A percentile compares a stretch with the other conserved stretches of the same genome.
Evolutionary conservation across 352 stramenopile species (phyloP).

Genomic region (Phytophthora constricta): DNA sequence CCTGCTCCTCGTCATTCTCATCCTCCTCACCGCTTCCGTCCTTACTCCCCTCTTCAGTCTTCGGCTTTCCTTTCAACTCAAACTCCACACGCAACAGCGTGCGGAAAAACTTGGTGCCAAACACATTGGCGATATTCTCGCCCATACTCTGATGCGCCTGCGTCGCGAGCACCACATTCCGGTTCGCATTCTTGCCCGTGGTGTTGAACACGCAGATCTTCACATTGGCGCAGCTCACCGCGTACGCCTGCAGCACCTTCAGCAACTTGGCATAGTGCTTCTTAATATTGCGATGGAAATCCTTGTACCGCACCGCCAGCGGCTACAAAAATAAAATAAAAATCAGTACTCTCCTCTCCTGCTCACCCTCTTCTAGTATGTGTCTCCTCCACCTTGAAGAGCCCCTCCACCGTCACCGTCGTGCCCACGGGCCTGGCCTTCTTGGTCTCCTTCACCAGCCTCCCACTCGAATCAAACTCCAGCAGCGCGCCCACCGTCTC

Average conservation of each 20-base stretch:
- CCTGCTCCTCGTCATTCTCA: conserved; percentile 30
- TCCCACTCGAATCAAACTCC: conserved; percentile 79
- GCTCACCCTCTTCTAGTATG: no score
- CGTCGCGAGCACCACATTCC: conserved; percentile 70
- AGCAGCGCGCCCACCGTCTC: conserved; percentile 86
- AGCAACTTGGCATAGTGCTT: conserved; percentile 94
- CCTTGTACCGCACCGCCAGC: conserved; percentile 92
- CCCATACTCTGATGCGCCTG: conserved; percentile 67
- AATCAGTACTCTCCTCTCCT: no score
- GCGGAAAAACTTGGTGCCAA: conserved; percentile 93
- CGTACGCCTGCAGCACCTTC: conserved; percentile 90
- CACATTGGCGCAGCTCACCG: conserved; percentile 63
- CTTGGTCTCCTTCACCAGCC: conserved; percentile 56
- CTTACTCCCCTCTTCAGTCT: conserved; percentile 19
- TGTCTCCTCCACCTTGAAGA: conserved; percentile 82
- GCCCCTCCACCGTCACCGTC: conserved; percentile 91
- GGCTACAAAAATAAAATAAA: conserved; percentile 43
- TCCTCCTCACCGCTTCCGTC: conserved; percentile 21
- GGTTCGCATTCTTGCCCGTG: conserved; percentile 50
- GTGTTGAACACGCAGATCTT: conserved; percentile 68
- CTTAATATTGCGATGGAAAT: conserved; percentile 95
- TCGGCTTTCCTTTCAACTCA: conserved; percentile 48
- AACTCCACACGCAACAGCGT: conserved; percentile 80
- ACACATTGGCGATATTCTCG: conserved; percentile 91
- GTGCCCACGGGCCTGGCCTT: conserved; percentile 90